These are phyloP conservation scores for Torulaspora pretoriensis DNA, from an alignment of 1,139 yeast species.

Conservation along the genomic window DNA sequence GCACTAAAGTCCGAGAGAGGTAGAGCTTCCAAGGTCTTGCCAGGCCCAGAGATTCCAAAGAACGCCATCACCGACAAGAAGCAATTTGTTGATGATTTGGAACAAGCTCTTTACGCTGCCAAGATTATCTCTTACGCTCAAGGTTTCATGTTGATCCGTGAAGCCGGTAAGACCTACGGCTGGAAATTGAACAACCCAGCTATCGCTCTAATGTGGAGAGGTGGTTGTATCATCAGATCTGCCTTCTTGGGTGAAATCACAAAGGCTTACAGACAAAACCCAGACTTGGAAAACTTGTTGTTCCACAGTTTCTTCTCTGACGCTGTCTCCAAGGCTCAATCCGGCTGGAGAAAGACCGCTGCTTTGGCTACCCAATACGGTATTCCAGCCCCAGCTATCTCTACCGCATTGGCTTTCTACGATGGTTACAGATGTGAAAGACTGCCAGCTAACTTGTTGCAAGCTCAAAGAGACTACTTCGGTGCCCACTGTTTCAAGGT, in stretches of 20 bases:
- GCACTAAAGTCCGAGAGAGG: slow-evolving; percentile 88
- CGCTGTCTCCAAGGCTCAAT: slow-evolving; percentile 90
- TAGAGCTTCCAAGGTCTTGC: slow-evolving; percentile 70
- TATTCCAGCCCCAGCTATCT: slow-evolving; percentile 95
- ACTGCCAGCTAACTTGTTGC: slow-evolving; percentile 95
- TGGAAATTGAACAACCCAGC: slow-evolving; percentile 98
- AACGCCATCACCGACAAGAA: slow-evolving; percentile 67
- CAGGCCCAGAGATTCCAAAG: slow-evolving; percentile 68
- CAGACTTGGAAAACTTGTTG: slow-evolving; percentile 89
- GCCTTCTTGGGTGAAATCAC: slow-evolving; percentile 97
- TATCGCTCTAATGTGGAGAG: slow-evolving; percentile 99
- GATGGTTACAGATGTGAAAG: slow-evolving; percentile 97
- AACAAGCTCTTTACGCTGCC: slow-evolving; percentile 97
- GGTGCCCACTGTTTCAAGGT: slow-evolving; percentile 99
- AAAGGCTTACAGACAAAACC: slow-evolving; percentile 88
- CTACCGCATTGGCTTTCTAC: slow-evolving; percentile 95
- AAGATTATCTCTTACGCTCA: slow-evolving; percentile 98
- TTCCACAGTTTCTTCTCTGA: slow-evolving; percentile 92
- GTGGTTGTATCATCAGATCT: slow-evolving; percentile 99
- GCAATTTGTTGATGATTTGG: slow-evolving; percentile 86
- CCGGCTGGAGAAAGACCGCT: slow-evolving; percentile 90
- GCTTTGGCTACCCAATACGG: slow-evolving; percentile 77
- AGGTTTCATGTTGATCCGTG: slow-evolving; percentile 98
- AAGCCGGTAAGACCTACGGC: slow-evolving; percentile 94
- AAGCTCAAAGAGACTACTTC: slow-evolving; percentile 99